Conservation (phyloP, 2,329 filamentous ascomycete species). For the Tetracladium maxilliforme region DNA sequence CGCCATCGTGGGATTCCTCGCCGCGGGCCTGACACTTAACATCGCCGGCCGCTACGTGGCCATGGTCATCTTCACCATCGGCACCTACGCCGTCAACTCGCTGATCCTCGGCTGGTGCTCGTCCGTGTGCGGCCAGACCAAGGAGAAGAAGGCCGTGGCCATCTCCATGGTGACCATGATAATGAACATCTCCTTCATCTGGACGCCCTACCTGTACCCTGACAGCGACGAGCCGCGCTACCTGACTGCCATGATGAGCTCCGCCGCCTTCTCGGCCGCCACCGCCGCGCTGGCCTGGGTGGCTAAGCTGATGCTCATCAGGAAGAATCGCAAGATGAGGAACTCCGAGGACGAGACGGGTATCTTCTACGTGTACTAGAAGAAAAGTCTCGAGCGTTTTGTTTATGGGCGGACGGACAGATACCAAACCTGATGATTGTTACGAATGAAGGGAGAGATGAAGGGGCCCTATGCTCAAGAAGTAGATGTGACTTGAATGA, state of each 20-base stretch:
- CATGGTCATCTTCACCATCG: constrained; percentile 6
- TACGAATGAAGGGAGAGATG: too few relatives aligned
- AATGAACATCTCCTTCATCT: constrained; percentile 19
- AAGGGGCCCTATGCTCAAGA: too few relatives aligned
- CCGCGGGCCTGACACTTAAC: constrained; percentile 14
- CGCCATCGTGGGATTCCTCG: constrained; percentile 15
- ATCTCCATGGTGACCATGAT: constrained; percentile 20
- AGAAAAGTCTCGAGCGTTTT: too few relatives aligned
- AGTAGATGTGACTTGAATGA: too few relatives aligned
- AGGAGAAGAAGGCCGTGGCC: constrained; percentile 19
- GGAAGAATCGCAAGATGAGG: constrained; percentile 12
- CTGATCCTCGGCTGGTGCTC: constrained; percentile 7
- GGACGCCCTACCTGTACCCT: constrained; percentile 20
- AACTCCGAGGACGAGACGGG: neutral
- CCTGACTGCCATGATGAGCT: constrained; percentile 17
- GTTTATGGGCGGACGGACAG: too few relatives aligned
- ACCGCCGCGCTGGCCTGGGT: constrained; percentile 14
- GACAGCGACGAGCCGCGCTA: constrained; percentile 16
- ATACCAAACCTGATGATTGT: too few relatives aligned
- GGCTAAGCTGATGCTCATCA: constrained; percentile 14
- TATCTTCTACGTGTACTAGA: constrained; percentile 13
- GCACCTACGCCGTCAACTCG: constrained; percentile 6
- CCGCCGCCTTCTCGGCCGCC: constrained; percentile 15
- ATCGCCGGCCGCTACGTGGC: constrained; percentile 7
- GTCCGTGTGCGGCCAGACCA: constrained; percentile 17